Evolutionary conservation across 2,329 filamentous ascomycete genomes (phyloP).

Genomic region (Lasiodiplodia theobromae): DNA sequence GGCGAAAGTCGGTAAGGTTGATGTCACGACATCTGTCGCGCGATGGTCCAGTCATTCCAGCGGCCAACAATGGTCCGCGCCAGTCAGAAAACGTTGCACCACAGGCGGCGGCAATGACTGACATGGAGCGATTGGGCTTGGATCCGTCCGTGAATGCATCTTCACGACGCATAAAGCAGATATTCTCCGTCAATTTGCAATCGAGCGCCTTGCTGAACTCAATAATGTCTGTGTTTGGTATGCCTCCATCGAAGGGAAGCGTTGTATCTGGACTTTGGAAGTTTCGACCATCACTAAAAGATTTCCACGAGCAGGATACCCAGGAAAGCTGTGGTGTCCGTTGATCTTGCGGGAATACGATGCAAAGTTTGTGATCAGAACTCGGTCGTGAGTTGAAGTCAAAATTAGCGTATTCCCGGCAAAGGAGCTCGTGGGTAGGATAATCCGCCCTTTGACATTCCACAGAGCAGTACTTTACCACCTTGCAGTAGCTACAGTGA

Average conservation of each 20-base stretch:
- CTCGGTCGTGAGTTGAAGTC: constrained; percentile 13
- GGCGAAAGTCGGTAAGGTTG: neutral
- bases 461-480: constrained; percentile 27
- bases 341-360: constrained; percentile 23
- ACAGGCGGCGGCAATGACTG: neutral
- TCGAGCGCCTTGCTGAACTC: no score
- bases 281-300: neutral
- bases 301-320: neutral
- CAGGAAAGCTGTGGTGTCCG: constrained; percentile 24
- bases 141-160: neutral
- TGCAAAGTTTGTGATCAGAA: neutral
- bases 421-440: constrained; percentile 27
- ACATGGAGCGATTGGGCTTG: neutral
- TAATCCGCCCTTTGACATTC: constrained; percentile 24
- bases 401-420: constrained; percentile 23
- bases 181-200: no score
- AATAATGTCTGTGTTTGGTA: no score
- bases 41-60: neutral
- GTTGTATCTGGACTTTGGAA: no score
- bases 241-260: no score
- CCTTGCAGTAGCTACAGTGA: constrained; percentile 21
- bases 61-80: constrained; percentile 1
- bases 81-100: constrained; percentile 18
- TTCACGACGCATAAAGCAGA: neutral
- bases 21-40: neutral